phyloP scores from a whole-genome alignment of 352 stramenopile genomes.

The Phytophthora kernoviae region DNA sequence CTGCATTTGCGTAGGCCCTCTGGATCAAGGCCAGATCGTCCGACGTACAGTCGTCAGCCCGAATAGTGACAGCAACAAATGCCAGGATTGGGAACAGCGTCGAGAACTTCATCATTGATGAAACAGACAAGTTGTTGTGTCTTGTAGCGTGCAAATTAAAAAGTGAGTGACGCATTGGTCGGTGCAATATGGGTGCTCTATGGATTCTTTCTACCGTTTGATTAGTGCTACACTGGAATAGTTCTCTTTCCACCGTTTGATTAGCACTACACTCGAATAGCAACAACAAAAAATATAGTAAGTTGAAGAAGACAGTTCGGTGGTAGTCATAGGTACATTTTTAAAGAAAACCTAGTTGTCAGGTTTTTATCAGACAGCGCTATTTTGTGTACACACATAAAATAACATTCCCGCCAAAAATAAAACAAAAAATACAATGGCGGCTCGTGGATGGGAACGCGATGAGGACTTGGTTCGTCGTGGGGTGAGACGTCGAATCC shows the following conservation, averaged over 20 bases:
- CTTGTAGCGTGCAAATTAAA: slow-evolving; percentile 5
- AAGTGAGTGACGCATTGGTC: no score
- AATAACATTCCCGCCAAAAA: slow-evolving; percentile 33
- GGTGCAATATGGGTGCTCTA: no score
- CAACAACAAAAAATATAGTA: slow-evolving; percentile 13
- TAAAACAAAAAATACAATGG: slow-evolving; percentile 42
- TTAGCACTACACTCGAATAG: slow-evolving; percentile 16
- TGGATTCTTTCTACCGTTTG: no score
- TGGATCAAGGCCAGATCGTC: slow-evolving; percentile 21
- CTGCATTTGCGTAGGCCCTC: slow-evolving; percentile 18
- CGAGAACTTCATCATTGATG: slow-evolving; percentile 19
- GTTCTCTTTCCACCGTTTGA: no score
- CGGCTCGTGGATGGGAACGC: slow-evolving; percentile 58
- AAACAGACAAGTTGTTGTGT: slow-evolving; percentile 13
- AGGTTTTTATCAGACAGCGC: no score
- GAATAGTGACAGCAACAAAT: not conserved
- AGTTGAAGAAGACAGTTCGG: no score
- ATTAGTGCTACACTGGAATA: no score
- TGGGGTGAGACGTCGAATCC: slow-evolving; percentile 10
- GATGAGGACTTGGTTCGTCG: slow-evolving; percentile 46
- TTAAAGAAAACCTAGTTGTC: no score
- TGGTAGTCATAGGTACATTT: no score
- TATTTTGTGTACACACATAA: not conserved
- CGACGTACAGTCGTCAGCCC: slow-evolving; percentile 20
- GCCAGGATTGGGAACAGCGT: not conserved